Conservation (phyloP, 2,329 filamentous ascomycete species). For the Dactylonectria estremocensis region DNA sequence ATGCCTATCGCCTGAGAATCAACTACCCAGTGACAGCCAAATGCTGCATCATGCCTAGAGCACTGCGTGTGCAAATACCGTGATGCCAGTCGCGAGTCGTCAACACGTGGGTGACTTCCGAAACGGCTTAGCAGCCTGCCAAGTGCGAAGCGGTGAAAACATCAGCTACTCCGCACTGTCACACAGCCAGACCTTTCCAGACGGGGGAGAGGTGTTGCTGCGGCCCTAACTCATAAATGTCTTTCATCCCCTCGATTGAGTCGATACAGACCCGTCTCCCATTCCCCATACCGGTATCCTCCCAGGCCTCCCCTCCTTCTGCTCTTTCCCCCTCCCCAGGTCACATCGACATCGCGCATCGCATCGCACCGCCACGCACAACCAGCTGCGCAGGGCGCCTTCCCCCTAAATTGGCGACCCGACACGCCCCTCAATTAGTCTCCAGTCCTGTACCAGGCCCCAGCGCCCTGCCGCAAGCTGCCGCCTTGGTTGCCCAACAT, state of each 20-base stretch:
- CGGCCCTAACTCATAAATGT: neutral
- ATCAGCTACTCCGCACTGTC: slow-evolving; percentile 39
- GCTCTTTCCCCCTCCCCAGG: no score
- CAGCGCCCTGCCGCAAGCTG: slow-evolving; percentile 12
- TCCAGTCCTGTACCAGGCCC: slow-evolving; percentile 8
- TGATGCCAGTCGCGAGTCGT: no score
- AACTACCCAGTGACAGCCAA: no score
- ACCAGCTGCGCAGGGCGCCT: slow-evolving; percentile 11
- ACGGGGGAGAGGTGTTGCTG: neutral
- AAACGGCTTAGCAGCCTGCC: slow-evolving; percentile 45
- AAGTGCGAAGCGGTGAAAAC: slow-evolving; percentile 44
- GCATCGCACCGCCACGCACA: slow-evolving; percentile 15
- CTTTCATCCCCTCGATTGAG: slow-evolving; percentile 21
- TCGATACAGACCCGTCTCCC: slow-evolving; percentile 33
- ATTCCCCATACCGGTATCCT: neutral
- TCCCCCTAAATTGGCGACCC: slow-evolving; percentile 4
- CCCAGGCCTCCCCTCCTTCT: neutral
- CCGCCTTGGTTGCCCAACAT: slow-evolving; percentile 20
- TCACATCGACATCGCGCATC: slow-evolving; percentile 28
- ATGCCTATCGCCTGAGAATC: no score
- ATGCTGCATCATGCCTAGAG: no score
- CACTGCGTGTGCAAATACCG: no score
- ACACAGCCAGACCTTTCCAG: slow-evolving; percentile 16
- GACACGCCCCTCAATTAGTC: slow-evolving; percentile 15
- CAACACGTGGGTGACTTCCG: slow-evolving; percentile 47